Evolutionary conservation across 2,329 filamentous ascomycete species (phyloP), one percentile per base, ranked within the genome.

Genomic region (Calonectria montana): DNA sequence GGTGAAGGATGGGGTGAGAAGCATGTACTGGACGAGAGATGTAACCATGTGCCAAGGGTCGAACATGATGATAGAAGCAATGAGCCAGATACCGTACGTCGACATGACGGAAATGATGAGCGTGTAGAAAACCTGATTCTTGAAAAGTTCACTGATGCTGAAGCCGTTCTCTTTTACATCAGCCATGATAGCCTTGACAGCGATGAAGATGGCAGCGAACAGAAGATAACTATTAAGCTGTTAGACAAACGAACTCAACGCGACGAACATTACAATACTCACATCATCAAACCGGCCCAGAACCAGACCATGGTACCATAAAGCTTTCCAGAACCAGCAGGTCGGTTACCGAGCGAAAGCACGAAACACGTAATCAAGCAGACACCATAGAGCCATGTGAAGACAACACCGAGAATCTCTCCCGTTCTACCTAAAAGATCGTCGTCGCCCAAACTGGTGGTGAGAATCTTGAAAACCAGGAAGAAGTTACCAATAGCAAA

Each of bases 31-130:
- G 61, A 95, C 83, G 84, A 98, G 95, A 70, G 93, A 92, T n/a
- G 97, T 98, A 83, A 98, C 89, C 95, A 99, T 98, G 86, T 99
- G 97, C 96, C 97, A 99, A 4, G 97, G 97, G 82, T 99, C 97
- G 83, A 98, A 92, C 92, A 98, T 98, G 77, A 99, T 88, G 76
- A 99, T 88, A 10, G 95, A 98, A 0, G 95, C 94, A 63, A 99
- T 85, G 71, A 98, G 90, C 93, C 96, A 99, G 80, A 99, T 92
- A 73, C 97, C 89, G 82, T 97, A 99, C 0, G 97, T 99, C 13
- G 95, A 97, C 79, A 94, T 90, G 79, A 98, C 90, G 0, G 96
- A 98, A 64, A 99, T 91, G 78, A 99, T 97, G 74, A 99, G 89
- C 39, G 95, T 97, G 84, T 97, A 95, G 86, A 99, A 98, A 70